phyloP scores from a whole-genome alignment of 2,329 filamentous ascomycete species.

The Leptographium galeiforme region DNA sequence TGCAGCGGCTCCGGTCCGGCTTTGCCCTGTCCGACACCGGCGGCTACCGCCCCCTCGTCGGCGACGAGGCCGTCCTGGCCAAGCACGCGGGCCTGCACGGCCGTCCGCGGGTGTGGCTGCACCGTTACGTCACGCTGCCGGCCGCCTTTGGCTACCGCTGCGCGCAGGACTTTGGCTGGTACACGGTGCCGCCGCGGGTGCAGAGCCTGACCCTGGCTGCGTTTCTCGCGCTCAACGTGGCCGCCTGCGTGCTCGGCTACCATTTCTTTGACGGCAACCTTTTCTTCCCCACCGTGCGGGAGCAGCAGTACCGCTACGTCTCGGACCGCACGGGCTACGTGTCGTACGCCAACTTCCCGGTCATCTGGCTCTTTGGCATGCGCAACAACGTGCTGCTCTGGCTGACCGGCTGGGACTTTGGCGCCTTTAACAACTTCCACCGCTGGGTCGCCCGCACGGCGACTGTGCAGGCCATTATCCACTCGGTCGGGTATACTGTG shows the following conservation, averaged over 20 bases:
- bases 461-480: constrained; percentile 47
- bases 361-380: constrained; percentile 39
- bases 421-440: constrained; percentile 54
- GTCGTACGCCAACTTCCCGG: constrained; percentile 8
- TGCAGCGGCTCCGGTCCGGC: background rate
- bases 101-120: constrained; percentile 5
- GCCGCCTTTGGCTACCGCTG: constrained; percentile 28
- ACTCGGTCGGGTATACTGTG: constrained; percentile 46
- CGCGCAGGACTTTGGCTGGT: constrained; percentile 27
- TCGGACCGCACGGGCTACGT: constrained; percentile 12
- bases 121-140: constrained; percentile 7
- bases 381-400: constrained; percentile 54
- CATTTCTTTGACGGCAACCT: constrained; percentile 10
- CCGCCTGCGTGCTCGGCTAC: constrained; percentile 9
- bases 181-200: constrained; percentile 12
- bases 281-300: constrained; percentile 4
- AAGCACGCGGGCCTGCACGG: background rate
- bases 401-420: constrained; percentile 56
- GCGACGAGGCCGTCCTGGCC: background rate
- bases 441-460: constrained; percentile 51
- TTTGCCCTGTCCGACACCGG: no score
- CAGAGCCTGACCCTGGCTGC: constrained; percentile 8
- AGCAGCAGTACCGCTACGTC: constrained; percentile 10
- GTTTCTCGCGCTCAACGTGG: constrained; percentile 8
- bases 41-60: background rate